These are phyloP conservation scores for Cyberlindnera mycetangii DNA, from an alignment of 805 yeast species.

Conservation along the genomic window DNA sequence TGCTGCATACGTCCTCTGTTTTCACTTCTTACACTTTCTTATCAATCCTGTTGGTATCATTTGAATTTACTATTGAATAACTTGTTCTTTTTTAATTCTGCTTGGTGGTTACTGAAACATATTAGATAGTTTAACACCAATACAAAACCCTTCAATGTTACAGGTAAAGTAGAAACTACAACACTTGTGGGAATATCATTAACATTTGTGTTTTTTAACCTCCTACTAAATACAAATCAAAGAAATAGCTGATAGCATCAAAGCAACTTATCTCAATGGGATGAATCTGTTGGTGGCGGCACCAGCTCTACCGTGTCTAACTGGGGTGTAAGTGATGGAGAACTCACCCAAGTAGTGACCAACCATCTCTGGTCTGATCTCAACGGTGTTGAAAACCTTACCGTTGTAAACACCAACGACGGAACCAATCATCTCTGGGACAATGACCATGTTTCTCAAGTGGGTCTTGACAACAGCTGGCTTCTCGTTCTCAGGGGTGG, in stretches of 20 bases:
- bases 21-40: background rate
- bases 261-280: conserved; percentile 51
- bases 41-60: too few relatives aligned
- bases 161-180: background rate
- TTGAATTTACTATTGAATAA: background rate
- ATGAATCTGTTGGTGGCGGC: conserved; percentile 72
- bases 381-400: conserved; percentile 98
- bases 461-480: conserved; percentile 98
- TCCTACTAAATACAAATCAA: conserved; percentile 23
- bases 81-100: background rate
- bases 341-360: conserved; percentile 99
- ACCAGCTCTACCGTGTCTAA: conserved; percentile 98
- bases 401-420: conserved; percentile 99
- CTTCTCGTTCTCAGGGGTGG: conserved; percentile 89
- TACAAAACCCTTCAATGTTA: too few relatives aligned
- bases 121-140: too few relatives aligned
- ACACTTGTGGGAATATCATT: conserved; percentile 12
- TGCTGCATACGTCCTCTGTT: background rate
- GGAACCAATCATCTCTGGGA: conserved; percentile 99
- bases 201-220: conserved; percentile 17
- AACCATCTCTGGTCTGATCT: conserved; percentile 98
- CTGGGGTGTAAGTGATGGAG: conserved; percentile 99
- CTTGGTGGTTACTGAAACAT: too few relatives aligned
- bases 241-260: conserved; percentile 14
- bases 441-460: conserved; percentile 97